These are phyloP conservation scores for Ustilago trichophora DNA, from an alignment of 1,284 basidiomycete genomes.

Conservation along the genomic window DNA sequence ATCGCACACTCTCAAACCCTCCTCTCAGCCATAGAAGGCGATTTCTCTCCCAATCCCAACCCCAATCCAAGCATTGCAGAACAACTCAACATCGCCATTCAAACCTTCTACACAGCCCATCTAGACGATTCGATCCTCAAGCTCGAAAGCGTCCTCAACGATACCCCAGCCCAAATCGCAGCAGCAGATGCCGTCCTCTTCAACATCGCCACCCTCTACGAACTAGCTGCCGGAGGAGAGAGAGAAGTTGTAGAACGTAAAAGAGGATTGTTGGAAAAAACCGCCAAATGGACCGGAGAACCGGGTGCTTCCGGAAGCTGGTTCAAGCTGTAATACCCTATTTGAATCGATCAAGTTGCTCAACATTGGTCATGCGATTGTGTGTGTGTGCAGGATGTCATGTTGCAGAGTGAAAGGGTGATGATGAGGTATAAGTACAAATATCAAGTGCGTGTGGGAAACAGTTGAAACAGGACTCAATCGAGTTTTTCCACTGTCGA, in stretches of 20 bases:
- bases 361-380: too few species aligned
- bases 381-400: too few species aligned
- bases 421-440: too few species aligned
- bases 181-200: constrained; percentile 43
- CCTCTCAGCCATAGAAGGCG: constrained; percentile 1
- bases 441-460: too few species aligned
- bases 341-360: too few species aligned
- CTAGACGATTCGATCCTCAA: constrained; percentile 21
- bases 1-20: not conserved
- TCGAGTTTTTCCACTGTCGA: constrained; percentile 43
- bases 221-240: constrained; percentile 22
- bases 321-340: constrained; percentile 35
- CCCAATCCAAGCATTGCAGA: too few species aligned
- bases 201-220: constrained; percentile 54
- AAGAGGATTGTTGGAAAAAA: constrained; percentile 17
- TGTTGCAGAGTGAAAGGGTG: too few species aligned
- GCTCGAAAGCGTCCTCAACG: constrained; percentile 18
- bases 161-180: constrained; percentile 2
- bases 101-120: constrained; percentile 23
- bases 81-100: constrained; percentile 12
- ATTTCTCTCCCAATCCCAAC: too few species aligned
- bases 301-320: constrained; percentile 10
- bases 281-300: constrained; percentile 41
- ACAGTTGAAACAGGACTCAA: too few species aligned
- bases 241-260: constrained; percentile 27